Conservation (phyloP, 176 grass and related monocot species). For the Eragrostis curvula region DNA sequence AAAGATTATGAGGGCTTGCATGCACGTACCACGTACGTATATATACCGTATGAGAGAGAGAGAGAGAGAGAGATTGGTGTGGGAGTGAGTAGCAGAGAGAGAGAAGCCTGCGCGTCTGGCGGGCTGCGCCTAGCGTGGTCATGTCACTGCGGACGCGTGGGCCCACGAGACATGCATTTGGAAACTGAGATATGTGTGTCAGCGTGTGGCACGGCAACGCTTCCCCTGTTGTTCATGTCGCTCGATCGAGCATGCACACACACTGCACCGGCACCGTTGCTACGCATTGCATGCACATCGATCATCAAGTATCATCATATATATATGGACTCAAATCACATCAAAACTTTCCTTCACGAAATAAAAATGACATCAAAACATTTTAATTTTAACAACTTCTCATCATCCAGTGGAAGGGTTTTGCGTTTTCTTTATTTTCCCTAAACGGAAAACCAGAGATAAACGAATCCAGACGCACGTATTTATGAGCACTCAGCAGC, state of each 20-base stretch:
- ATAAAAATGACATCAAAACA: too few relatives aligned
- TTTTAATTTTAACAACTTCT: too few relatives aligned
- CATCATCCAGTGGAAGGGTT: too few relatives aligned
- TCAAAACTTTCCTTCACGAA: too few relatives aligned
- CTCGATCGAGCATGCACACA: not conserved
- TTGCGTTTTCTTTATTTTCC: not conserved
- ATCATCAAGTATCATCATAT: too few relatives aligned
- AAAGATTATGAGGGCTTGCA: not conserved
- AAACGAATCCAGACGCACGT: not conserved
- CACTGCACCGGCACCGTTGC: not conserved
- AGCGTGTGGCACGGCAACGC: slow-evolving; percentile 4
- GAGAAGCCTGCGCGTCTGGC: too few relatives aligned
- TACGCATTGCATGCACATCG: too few relatives aligned
- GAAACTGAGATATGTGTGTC: slow-evolving; percentile 29
- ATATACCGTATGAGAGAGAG: not conserved
- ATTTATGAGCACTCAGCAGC: not conserved
- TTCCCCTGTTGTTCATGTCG: not conserved
- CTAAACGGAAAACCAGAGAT: not conserved
- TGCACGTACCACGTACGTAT: not conserved
- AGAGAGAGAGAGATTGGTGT: not conserved
- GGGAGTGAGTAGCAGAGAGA: too few relatives aligned
- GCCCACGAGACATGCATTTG: slow-evolving; percentile 34
- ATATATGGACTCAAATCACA: too few relatives aligned
- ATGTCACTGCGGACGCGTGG: slow-evolving; percentile 28
- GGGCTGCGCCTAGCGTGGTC: slow-evolving; percentile 27